These are phyloP conservation scores for Phialophora tarda DNA, from an alignment of 2,329 filamentous ascomycete genomes.

Conservation along the genomic window DNA sequence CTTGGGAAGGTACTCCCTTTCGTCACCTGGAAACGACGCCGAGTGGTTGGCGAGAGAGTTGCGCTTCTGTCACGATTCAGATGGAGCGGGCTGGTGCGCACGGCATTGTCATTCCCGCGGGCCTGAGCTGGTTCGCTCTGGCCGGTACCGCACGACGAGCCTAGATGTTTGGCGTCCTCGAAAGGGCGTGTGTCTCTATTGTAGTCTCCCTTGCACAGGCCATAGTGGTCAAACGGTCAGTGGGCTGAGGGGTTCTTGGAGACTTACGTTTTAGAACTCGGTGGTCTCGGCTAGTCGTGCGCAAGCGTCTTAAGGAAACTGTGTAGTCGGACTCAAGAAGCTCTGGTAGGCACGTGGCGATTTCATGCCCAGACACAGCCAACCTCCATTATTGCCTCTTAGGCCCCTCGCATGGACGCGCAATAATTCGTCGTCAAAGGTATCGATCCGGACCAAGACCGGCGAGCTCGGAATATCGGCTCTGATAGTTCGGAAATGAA, in stretches of 20 bases:
- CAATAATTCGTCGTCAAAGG: not conserved
- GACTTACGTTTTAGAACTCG: not conserved
- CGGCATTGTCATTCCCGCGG: too few relatives aligned
- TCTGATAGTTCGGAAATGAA: not conserved
- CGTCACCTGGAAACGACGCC: too few relatives aligned
- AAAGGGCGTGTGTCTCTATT: too few relatives aligned
- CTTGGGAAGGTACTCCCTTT: too few relatives aligned
- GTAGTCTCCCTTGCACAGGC: not conserved
- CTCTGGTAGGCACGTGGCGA: not conserved
- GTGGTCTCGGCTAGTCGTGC: not conserved
- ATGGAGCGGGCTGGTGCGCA: too few relatives aligned
- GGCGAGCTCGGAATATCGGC: constrained; percentile 4
- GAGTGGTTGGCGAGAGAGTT: too few relatives aligned
- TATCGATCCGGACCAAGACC: constrained; percentile 3
- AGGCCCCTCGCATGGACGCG: not conserved
- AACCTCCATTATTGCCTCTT: not conserved
- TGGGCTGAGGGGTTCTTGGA: not conserved
- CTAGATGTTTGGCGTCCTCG: not conserved
- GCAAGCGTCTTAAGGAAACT: not conserved
- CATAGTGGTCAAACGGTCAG: not conserved
- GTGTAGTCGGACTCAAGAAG: not conserved
- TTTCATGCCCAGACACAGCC: not conserved
- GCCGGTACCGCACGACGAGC: not conserved
- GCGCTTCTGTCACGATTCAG: too few relatives aligned
- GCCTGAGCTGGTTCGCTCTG: not conserved